A percentile compares a stretch with the other conserved stretches of the same genome.
These are phyloP conservation scores for Penicillium brevicompactum DNA, from an alignment of 2,329 filamentous ascomycete species.

Conservation along the genomic window DNA sequence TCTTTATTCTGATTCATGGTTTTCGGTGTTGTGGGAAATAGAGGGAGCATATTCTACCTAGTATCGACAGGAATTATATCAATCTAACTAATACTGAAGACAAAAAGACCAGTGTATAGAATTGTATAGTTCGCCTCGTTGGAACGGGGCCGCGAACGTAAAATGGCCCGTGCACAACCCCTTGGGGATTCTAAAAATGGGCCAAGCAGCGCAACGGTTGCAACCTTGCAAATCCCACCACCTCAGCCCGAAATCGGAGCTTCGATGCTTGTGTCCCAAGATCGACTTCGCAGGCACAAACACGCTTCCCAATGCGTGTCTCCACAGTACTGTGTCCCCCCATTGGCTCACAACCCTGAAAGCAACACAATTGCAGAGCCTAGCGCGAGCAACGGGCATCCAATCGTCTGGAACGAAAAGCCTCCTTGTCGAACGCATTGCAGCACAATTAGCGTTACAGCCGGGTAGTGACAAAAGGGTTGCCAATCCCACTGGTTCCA, in stretches of 20 bases:
- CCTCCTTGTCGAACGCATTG: conserved; percentile 55
- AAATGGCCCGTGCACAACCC: conserved; percentile 15
- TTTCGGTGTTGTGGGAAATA: conserved; percentile 11
- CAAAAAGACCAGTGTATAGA: neutral
- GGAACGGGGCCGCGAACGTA: neutral
- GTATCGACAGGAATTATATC: neutral
- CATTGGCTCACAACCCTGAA: conserved; percentile 50
- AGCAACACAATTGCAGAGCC: conserved; percentile 55
- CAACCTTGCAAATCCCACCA: conserved; percentile 8
- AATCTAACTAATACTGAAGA: neutral
- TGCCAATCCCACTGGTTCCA: neutral
- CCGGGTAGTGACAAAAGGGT: neutral
- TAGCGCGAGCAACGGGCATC: conserved; percentile 64
- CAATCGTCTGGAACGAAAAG: conserved; percentile 62
- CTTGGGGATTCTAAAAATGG: neutral
- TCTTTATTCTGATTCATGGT: neutral
- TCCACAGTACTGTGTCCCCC: conserved; percentile 1
- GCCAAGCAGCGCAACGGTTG: neutral
- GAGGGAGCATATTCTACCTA: conserved; percentile 2
- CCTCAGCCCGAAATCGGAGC: neutral
- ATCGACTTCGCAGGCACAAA: neutral
- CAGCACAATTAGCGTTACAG: conserved; percentile 23
- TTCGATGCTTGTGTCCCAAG: neutral
- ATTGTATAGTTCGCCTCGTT: no score
- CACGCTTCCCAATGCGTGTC: conserved; percentile 13